These are phyloP conservation scores for Ogataea trehalophila DNA, from an alignment of 805 yeast genomes.

Conservation along the genomic window DNA sequence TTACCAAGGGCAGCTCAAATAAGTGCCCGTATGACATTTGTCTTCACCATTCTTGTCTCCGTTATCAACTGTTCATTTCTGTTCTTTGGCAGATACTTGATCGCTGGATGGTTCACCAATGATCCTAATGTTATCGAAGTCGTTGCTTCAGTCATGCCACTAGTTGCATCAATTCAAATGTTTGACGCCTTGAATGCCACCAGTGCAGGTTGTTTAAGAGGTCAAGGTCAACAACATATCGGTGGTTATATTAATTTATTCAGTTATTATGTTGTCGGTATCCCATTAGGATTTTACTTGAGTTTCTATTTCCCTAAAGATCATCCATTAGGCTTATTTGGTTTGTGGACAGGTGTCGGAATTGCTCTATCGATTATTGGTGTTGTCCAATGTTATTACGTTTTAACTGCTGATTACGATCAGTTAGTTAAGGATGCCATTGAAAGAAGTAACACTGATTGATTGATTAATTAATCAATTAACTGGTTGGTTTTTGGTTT, in stretches of 20 bases:
- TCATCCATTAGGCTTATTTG: conserved; percentile 33
- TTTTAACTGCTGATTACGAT: conserved; percentile 46
- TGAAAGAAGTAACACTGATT: conserved; percentile 27
- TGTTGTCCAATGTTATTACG: conserved; percentile 41
- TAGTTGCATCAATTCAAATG: conserved; percentile 36
- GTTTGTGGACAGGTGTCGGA: conserved; percentile 34
- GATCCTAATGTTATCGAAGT: conserved; percentile 26
- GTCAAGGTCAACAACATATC: conserved; percentile 54
- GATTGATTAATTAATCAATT: conserved; percentile 2
- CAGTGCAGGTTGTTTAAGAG: conserved; percentile 51
- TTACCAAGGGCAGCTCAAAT: conserved; percentile 27
- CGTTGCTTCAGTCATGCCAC: conserved; percentile 24
- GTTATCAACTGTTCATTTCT: conserved; percentile 22
- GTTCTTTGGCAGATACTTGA: conserved; percentile 19
- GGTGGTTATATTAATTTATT: conserved; percentile 51
- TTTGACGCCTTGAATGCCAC: conserved; percentile 46
- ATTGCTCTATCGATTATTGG: conserved; percentile 39
- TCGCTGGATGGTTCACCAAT: conserved; percentile 29
- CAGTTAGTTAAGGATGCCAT: conserved; percentile 45
- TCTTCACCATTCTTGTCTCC: conserved; percentile 22
- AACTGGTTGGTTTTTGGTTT: too few species aligned
- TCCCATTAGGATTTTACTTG: conserved; percentile 60
- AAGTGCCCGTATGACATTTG: conserved; percentile 25
- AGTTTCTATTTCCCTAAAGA: conserved; percentile 41
- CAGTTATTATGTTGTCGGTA: conserved; percentile 63